Base-by-base conservation (phyloP, 495 filamentous ascomycete genomes). In the Pyronema domesticum region DNA sequence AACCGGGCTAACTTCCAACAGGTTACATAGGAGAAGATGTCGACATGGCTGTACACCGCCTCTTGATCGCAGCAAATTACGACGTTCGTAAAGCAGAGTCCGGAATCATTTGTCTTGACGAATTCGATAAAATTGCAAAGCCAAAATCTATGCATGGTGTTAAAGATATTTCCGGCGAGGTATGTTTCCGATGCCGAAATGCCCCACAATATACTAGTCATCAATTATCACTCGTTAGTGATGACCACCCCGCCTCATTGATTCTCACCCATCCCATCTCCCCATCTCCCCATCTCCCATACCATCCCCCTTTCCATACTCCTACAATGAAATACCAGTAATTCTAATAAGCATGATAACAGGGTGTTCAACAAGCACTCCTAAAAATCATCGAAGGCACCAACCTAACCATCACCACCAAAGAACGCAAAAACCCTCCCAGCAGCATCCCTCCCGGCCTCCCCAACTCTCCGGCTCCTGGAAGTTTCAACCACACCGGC, bases 21-120 rank as follows among this genome's bases (percentile, higher is more conserved):
- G 91, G 91, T 11, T 98, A 98, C 64, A 94, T 98, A 54, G 91
- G 91, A 54, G 89, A 95, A 65, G 91, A 98, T 63, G 89, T 84
- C 44, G 91, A 98, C 61, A 79, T 85, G 0, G 94, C 88, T 60
- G 85, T 98, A 15, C 85, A 94, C 60, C 78, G 89, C 23, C 74
- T 98, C 34, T 72, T 98, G 7, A 82, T 87, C 55, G 89, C 93
- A 48, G 82, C 89, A 15, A 85, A 93, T 67, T 94, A 94, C 71
- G 84, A 94, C 60, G 78, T 91, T 15, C 78, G 80, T 51, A 80
- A 82, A 19, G 63, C 86, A 34, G 91, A 98, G 65, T 78, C 82
- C 34, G 91, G 91, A 8, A 96, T 98, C 52, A 86, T 98, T 48
- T 89, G 88, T 57, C 75, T 98, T 6, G 91, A 98, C 58, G 91